Base-by-base conservation (phyloP, 371 early-diverging fungal genomes). In the Chytridium lagenaria region DNA sequence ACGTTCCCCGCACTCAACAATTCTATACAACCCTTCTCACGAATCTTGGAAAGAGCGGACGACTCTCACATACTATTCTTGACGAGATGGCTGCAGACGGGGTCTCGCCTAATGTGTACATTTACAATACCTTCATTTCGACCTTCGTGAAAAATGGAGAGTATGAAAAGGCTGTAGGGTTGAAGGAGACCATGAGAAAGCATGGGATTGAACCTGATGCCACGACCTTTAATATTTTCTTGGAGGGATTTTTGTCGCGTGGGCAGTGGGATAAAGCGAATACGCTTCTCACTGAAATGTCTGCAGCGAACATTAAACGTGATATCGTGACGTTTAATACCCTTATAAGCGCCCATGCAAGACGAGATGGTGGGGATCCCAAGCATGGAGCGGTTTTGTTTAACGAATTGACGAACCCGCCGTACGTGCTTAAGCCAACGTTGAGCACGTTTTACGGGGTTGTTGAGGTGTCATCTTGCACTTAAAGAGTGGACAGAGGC, bases 311-410 rank as follows among this genome's bases (percentile, higher is more conserved):
- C 0, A 34, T 84, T 0, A 7, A 50, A 5, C 85, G 84, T 0
- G 87, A 87, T 51, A 67, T 76, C 0, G 67, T 83, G 19, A 89
- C 87, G 0, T 87, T 83, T 70, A 86, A 86, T 19, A 84, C 77
- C 0, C 33, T 86, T 31, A 87, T 89, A 12, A 78, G 82, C 38
- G 84, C 83, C 23, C 72, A 75, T 68, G 68, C 67, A 3, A 15
- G 63, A 3, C 61, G 70, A 7, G 72, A 67, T 7, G 77, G 77
- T 19, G 69, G 75, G 19, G 51, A 67, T 33, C 34, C 55, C 23
- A 40, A 26, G 23, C 66, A 67, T 28, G 76, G 70, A 2, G 10
- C 16, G 33, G 33, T 39, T 19, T 38, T 75, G 28, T 68, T 61
- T 52, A 39, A 75, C 30, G 23, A 3, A 23, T 71, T 75, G 76